Evolutionary conservation across 306 rosid species (phyloP), one percentile per base, ranked within the genome.

Genomic region (Sicyos baderoa): DNA sequence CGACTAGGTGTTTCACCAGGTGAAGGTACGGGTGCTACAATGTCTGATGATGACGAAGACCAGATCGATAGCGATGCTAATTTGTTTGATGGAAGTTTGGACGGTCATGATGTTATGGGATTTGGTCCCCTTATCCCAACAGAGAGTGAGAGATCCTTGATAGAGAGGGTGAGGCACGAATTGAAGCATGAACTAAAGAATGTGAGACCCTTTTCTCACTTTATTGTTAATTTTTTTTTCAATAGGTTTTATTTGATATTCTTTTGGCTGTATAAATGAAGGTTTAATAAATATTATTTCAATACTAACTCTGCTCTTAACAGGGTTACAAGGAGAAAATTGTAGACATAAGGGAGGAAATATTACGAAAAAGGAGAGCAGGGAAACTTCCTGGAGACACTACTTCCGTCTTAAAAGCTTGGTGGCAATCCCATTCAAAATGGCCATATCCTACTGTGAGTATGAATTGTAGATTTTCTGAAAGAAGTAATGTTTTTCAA

Each of bases 381-480:
- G 99, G 99, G 68, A 94, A 94, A 72, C 99, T 94, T 81, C 99
- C 99, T 14, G 96, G 99, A n/a, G 96, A 88, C 85, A 94, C 99
- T 0, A 94, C 99, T 59, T 94, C 99, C 14, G 99, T 94, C 57
- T 82, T 94, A 19, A 94, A 94, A 75, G 76, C 89, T 70, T 94
- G 99, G 99, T 94, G 99, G 99, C 90, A 88, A 75, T 84, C 97
- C 68, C 99, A 94, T 82, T 76, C 97, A 47, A 90, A 90, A 74
- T 94, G 99, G 99, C 99, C 97, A 65, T 94, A 94, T 76, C 99
- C 99, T 42, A 94, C 99, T 0, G 99, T 94, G 82, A 84, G 87
- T 47, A 47, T 47, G 57, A 8, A 6, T 65, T 45, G 17, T 66
- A 21, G 4, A 6, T 13, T 66, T 14, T 45, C 18, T 35, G 42